Evolutionary conservation across 2,329 filamentous ascomycete genomes (phyloP).

Genomic region (Calonectria fujianensis): DNA sequence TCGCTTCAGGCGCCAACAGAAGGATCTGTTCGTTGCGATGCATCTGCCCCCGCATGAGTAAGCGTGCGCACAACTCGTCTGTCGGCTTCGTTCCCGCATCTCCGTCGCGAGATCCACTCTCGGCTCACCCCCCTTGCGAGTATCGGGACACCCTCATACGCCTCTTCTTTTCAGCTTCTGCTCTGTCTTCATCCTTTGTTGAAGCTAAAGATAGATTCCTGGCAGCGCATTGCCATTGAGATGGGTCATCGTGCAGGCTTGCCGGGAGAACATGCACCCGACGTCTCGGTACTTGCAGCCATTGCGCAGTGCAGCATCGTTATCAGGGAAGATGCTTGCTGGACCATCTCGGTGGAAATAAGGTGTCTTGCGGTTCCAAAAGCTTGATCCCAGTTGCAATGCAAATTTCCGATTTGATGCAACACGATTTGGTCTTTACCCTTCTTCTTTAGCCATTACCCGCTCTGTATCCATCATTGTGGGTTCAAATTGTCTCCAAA

Average conservation of each 20-base stretch:
- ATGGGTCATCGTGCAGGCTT: slow-evolving; percentile 11
- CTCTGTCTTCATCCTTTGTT: not conserved
- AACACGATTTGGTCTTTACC: not conserved
- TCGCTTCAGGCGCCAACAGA: not conserved
- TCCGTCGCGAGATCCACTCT: slow-evolving; percentile 41
- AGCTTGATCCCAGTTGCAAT: not conserved
- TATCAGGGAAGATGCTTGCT: slow-evolving; percentile 11
- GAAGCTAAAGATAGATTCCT: slow-evolving; percentile 8
- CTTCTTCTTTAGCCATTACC: no score
- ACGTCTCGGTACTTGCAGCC: slow-evolving; percentile 21
- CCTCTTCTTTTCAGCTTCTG: slow-evolving; percentile 4
- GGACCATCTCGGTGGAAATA: not conserved
- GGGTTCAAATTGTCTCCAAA: not conserved
- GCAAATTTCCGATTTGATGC: not conserved
- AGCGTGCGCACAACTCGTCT: slow-evolving; percentile 13
- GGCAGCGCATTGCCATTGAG: not conserved
- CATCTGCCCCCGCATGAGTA: slow-evolving; percentile 17
- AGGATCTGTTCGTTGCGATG: not conserved
- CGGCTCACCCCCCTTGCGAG: slow-evolving; percentile 2
- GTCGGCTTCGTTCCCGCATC: slow-evolving; percentile 51
- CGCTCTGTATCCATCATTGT: not conserved
- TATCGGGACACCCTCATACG: not conserved
- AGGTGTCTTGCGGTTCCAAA: not conserved
- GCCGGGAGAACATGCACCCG: slow-evolving; percentile 8
- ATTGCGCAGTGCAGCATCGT: not conserved